phyloP scores from a whole-genome alignment of 2,329 filamentous ascomycete species.

The Alternaria brassicae region DNA sequence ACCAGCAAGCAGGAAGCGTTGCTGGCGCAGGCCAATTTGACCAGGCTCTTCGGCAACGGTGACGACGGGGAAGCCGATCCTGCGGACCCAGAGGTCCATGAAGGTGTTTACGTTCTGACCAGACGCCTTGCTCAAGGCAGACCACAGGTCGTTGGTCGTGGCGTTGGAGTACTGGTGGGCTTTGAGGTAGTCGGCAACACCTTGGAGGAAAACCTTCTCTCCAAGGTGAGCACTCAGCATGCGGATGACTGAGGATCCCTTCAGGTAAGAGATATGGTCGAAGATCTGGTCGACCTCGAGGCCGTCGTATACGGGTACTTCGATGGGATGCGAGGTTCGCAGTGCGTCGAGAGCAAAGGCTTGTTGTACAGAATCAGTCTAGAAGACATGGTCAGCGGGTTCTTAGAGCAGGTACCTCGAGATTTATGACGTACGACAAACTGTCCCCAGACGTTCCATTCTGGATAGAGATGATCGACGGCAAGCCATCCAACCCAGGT shows the following conservation, averaged over 20 bases:
- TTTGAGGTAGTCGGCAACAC: conserved; percentile 88
- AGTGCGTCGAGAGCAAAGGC: conserved; percentile 90
- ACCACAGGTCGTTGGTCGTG: conserved; percentile 90
- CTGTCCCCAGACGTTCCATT: conserved; percentile 97
- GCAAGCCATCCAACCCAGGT: conserved; percentile 98
- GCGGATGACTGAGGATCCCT: conserved; percentile 94
- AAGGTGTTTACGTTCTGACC: conserved; percentile 84
- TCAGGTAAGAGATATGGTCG: conserved; percentile 94
- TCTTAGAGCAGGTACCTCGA: conserved; percentile 57
- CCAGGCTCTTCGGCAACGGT: conserved; percentile 84
- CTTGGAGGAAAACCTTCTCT: conserved; percentile 85
- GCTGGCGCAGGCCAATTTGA: conserved; percentile 82
- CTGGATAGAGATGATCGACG: conserved; percentile 88
- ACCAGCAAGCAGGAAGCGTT: conserved; percentile 87
- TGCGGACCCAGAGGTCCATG: conserved; percentile 95
- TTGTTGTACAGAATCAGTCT: conserved; percentile 89
- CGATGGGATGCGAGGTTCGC: conserved; percentile 91
- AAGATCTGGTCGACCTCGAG: conserved; percentile 98
- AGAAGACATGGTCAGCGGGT: conserved; percentile 50
- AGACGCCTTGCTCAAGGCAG: conserved; percentile 83
- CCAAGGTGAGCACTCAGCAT: conserved; percentile 94
- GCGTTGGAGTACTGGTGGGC: conserved; percentile 88
- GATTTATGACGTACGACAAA: conserved; percentile 75
- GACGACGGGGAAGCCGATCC: conserved; percentile 92
- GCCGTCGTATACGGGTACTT: conserved; percentile 91